These are phyloP conservation scores for Termitomyces sp. DNA, from an alignment of 768 basidiomycete genomes.

Conservation along the genomic window DNA sequence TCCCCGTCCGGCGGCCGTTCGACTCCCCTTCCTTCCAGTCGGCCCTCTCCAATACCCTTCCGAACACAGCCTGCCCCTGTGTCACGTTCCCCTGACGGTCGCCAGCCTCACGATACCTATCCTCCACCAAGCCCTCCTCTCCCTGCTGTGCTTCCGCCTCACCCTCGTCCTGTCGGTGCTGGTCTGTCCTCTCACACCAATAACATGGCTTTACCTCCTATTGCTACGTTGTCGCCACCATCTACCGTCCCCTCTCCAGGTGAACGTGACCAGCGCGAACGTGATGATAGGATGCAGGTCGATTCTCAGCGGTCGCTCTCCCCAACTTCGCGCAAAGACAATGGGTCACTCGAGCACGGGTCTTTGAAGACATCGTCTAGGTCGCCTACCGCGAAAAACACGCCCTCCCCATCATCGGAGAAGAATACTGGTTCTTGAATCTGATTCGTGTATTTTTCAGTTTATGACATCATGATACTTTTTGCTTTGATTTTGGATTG, in stretches of 20 bases:
- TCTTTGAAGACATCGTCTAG: slow-evolving; percentile 34
- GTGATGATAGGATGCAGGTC: slow-evolving; percentile 51
- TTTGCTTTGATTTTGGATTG: background rate
- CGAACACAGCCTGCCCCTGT: slow-evolving; percentile 50
- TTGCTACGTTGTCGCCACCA: slow-evolving; percentile 60
- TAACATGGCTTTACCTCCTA: slow-evolving; percentile 58
- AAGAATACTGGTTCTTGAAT: slow-evolving; percentile 25
- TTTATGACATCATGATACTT: background rate
- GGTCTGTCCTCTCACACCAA: slow-evolving; percentile 36
- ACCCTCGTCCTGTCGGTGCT: slow-evolving; percentile 65
- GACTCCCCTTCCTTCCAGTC: slow-evolving; percentile 54
- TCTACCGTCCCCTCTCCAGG: slow-evolving; percentile 51
- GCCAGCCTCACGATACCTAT: slow-evolving; percentile 41
- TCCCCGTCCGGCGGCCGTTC: slow-evolving; percentile 44
- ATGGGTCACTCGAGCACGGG: slow-evolving; percentile 43
- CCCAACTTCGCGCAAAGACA: slow-evolving; percentile 36
- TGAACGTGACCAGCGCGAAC: slow-evolving; percentile 34
- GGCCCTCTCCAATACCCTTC: slow-evolving; percentile 71
- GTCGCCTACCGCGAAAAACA: slow-evolving; percentile 46
- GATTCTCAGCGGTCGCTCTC: slow-evolving; percentile 46
- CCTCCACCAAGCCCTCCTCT: slow-evolving; percentile 47
- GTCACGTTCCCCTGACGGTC: slow-evolving; percentile 64
- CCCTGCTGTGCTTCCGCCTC: slow-evolving; percentile 61
- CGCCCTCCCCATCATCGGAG: slow-evolving; percentile 50
- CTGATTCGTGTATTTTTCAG: slow-evolving; percentile 3